Conservation (phyloP, 257 asterid genomes). For the Ballota nigra region DNA sequence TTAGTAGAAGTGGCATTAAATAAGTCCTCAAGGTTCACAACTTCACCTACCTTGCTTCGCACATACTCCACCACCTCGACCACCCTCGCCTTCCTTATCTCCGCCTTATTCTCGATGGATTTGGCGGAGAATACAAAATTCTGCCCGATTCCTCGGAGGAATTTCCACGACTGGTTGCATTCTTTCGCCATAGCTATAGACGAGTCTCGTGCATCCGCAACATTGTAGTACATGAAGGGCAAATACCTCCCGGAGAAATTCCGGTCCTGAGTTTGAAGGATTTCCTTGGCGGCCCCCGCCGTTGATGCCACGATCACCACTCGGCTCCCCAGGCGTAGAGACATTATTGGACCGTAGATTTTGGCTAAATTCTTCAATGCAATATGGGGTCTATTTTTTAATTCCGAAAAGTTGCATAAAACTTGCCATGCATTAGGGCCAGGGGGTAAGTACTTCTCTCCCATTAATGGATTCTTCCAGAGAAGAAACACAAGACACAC, state of each 20-base stretch:
- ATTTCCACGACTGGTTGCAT: conserved; percentile 6
- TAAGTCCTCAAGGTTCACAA: background rate
- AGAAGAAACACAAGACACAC: background rate
- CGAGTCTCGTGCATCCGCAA: background rate
- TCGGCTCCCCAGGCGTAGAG: background rate
- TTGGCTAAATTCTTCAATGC: background rate
- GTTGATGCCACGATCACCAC: conserved; percentile 13
- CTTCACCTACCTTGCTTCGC: background rate
- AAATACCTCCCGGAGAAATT: conserved; percentile 10
- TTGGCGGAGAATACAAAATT: background rate
- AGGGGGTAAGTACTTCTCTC: background rate
- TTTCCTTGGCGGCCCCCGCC: background rate
- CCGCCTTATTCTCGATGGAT: background rate
- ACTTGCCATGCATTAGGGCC: conserved; percentile 16
- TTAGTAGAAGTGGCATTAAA: background rate
- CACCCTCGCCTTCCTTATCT: background rate
- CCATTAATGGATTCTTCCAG: no score
- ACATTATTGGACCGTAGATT: conserved; percentile 17
- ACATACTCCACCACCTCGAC: background rate
- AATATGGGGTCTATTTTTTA: conserved; percentile 6
- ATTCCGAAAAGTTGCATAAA: background rate
- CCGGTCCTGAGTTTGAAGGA: background rate
- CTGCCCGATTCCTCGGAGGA: background rate
- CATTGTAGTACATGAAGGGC: background rate
- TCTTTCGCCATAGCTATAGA: background rate